Evolutionary conservation across 1,284 basidiomycete genomes (phyloP), one percentile per base, ranked within the genome.

Genomic region (Melampsora americana): DNA sequence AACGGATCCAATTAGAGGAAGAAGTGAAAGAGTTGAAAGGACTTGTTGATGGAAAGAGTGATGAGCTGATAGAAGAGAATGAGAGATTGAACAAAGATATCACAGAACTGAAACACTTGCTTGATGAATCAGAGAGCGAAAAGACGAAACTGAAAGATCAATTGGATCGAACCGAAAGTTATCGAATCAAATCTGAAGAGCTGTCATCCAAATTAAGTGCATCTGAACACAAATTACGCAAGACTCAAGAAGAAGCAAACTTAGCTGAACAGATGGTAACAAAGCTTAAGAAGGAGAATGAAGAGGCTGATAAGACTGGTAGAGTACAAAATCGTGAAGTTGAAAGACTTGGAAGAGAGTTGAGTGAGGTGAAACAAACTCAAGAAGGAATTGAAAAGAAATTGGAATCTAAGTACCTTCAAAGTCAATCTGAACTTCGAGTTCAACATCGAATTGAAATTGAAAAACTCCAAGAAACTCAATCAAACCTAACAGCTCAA

Each of bases 401-500:
- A 53, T 23, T 53, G 14, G 50, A 53, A 53, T 4, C 16, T 20
- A 53, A 53, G 14, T 4, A 53, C 5, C 14, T 20, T 23, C 5
- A 53, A 23, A 12, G 3, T 4, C 50, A 53, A 53, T 53, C 50
- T 53, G 14, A 53, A 20, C 50, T 5, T 20, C 4, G 14, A 18
- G 5, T 5, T 5, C 3, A 53, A 53, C 5, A 53, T 53, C 5
- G 3, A 3, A 53, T 4, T 5, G 50, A 53, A 53, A 20, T 53
- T 5, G 50, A 53, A 20, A 53, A 16, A 1, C 64, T 75, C 4
- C 39, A 67, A 66, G 61, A 50, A 26, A 72, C 35, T 42, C 62
- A 72, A n/a, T 72, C 70, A 18, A 72, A 64, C 18, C 62, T 72
- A 50, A 46, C 56, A 26, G 26, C 62, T 2, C 71, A 74, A 30